Percentiles rank a stretch among this genome's conserved stretches.
Conservation (phyloP, 345 rosid genomes). For the Eucalyptus polybractea region DNA sequence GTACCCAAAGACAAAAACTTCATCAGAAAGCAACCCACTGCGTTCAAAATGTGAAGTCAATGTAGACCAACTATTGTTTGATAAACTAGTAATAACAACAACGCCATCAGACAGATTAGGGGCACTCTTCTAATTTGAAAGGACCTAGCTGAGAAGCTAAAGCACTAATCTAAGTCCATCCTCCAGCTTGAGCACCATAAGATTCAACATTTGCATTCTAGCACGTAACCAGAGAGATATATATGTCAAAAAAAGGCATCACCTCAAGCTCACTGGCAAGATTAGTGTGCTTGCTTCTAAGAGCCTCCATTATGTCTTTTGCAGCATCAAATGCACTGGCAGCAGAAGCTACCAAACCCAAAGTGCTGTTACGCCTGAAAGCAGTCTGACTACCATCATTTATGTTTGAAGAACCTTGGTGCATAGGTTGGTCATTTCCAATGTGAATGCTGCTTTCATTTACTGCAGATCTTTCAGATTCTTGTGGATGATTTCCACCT, state of each 20-base stretch:
- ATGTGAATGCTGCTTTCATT: conserved; percentile 43
- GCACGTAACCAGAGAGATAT: not conserved
- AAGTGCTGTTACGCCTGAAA: conserved; percentile 56
- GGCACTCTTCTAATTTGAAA: not conserved
- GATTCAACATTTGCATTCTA: not conserved
- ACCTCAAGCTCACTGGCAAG: conserved; percentile 99
- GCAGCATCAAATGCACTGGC: conserved; percentile 95
- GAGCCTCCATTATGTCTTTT: conserved; percentile 97
- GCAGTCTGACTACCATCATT: conserved; percentile 50
- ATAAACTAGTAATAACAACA: not conserved
- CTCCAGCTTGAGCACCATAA: not conserved
- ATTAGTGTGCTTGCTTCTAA: conserved; percentile 91
- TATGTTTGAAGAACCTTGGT: conserved; percentile 44
- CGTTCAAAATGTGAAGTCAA: not conserved
- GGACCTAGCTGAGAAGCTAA: not conserved
- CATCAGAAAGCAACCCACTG: not conserved
- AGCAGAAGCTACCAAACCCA: conserved; percentile 65
- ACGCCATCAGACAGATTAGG: not conserved
- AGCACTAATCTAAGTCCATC: not conserved
- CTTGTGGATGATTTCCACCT: conserved; percentile 79
- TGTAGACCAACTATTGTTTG: not conserved
- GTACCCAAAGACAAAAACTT: conserved; percentile 9
- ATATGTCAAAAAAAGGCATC: not conserved
- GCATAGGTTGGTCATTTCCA: conserved; percentile 69
- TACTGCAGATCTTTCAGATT: conserved; percentile 55